These are phyloP conservation scores for Chlorokybus atmophyticus DNA, from an alignment of 139 green algal species.

Conservation along the genomic window DNA sequence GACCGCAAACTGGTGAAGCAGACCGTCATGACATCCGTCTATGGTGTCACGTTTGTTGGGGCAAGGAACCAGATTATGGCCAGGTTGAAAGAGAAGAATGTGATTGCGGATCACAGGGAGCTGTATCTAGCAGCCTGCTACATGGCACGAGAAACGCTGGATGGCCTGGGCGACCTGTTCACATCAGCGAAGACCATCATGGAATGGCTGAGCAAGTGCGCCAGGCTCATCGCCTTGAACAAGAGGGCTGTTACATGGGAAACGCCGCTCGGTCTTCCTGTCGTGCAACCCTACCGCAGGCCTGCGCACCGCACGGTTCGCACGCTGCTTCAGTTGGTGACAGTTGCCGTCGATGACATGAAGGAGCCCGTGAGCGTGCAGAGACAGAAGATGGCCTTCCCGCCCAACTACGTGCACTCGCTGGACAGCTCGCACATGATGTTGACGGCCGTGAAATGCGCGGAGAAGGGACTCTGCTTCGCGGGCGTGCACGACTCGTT, in stretches of 20 bases:
- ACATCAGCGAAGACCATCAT: slow-evolving; percentile 62
- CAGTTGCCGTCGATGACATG: background rate
- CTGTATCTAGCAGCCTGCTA: too few relatives aligned
- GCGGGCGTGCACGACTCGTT: slow-evolving; percentile 93
- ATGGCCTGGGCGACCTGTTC: slow-evolving; percentile 70
- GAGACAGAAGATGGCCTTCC: slow-evolving; percentile 77
- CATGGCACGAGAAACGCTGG: slow-evolving; percentile 46
- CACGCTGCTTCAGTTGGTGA: slow-evolving; percentile 30
- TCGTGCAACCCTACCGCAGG: slow-evolving; percentile 78
- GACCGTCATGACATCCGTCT: slow-evolving; percentile 98
- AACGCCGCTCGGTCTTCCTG: slow-evolving; percentile 77
- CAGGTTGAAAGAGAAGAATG: slow-evolving; percentile 58
- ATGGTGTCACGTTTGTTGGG: slow-evolving; percentile 86
- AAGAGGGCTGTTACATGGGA: slow-evolving; percentile 58
- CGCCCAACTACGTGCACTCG: slow-evolving; percentile 94
- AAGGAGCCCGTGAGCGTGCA: slow-evolving; percentile 27
- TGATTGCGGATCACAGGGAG: too few relatives aligned
- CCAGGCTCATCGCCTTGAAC: slow-evolving; percentile 25
- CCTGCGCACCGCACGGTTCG: too few relatives aligned
- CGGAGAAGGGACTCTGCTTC: slow-evolving; percentile 48
- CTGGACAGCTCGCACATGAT: slow-evolving; percentile 96
- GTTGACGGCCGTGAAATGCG: slow-evolving; percentile 74
- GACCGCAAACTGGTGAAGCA: slow-evolving; percentile 98
- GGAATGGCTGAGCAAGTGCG: slow-evolving; percentile 70
- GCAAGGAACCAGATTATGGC: slow-evolving; percentile 71